These are phyloP conservation scores for Kwoniella newhampshirensis DNA, from an alignment of 768 basidiomycete genomes.

Conservation along the genomic window DNA sequence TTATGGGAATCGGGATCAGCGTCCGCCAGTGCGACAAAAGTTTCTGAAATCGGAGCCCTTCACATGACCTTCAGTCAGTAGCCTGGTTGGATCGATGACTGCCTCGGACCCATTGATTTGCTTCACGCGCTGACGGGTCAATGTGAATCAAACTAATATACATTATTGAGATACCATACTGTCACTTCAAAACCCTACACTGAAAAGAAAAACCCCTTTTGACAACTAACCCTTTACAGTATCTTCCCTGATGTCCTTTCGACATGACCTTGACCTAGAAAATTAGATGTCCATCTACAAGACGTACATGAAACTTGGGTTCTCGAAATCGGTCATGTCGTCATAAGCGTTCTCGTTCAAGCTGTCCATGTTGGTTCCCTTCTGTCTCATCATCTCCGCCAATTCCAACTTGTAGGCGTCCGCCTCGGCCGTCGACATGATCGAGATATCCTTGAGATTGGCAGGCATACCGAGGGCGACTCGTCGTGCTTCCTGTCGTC, in stretches of 20 bases:
- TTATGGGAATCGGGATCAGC: no score
- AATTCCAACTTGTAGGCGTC: constrained; percentile 46
- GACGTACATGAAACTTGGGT: constrained; percentile 36
- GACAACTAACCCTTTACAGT: no score
- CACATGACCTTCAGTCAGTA: no score
- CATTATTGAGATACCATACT: neutral
- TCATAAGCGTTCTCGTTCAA: constrained; percentile 41
- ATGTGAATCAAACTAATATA: no score
- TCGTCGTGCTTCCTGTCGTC: constrained; percentile 37
- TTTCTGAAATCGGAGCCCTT: no score
- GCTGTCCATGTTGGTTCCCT: constrained; percentile 25
- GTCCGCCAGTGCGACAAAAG: no score
- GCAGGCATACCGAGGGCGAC: constrained; percentile 43
- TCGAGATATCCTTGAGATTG: constrained; percentile 45
- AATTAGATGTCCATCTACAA: constrained; percentile 20
- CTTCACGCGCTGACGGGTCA: no score
- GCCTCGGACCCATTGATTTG: no score
- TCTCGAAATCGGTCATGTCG: constrained; percentile 48
- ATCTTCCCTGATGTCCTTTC: no score
- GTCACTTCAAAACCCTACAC: neutral
- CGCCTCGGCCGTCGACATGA: constrained; percentile 47
- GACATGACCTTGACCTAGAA: no score
- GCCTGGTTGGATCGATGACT: no score
- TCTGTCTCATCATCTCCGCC: constrained; percentile 18
- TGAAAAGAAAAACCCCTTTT: neutral